Evolutionary conservation across 202 grass and related monocot species (phyloP).

Genomic region (Setaria italica): DNA sequence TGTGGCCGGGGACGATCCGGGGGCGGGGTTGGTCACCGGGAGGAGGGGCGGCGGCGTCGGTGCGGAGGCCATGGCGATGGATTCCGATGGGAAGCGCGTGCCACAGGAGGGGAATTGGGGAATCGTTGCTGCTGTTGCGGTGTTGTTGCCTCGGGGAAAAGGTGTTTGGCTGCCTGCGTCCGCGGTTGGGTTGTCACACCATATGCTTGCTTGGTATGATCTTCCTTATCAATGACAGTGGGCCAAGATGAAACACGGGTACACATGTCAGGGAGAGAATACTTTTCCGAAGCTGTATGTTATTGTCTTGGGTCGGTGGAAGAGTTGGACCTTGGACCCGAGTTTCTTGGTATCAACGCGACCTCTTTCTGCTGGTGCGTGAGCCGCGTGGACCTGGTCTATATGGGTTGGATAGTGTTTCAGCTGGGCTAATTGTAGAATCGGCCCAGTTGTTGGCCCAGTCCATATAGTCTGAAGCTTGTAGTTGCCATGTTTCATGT

Average conservation of each 20-base stretch:
- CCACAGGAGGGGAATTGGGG: constrained; percentile 4
- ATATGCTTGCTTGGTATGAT: not conserved
- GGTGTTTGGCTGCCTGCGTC: constrained; percentile 3
- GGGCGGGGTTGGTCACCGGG: constrained; percentile 58
- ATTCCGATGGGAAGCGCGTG: not conserved
- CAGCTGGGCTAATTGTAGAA: not conserved
- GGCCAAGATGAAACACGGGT: not conserved
- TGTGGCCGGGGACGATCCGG: constrained; percentile 44
- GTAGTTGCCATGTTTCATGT: not conserved
- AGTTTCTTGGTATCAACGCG: not conserved
- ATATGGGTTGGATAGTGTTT: not conserved
- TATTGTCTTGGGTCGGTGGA: not conserved
- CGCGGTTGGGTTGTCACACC: constrained; percentile 8
- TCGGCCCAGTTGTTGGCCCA: not conserved
- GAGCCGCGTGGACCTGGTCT: constrained; percentile 4
- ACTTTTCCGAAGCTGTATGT: not conserved
- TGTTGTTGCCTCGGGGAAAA: constrained; percentile 8
- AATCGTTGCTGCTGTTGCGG: not conserved
- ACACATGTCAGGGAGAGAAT: not conserved
- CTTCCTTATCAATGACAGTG: not conserved
- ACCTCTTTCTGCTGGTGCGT: not conserved
- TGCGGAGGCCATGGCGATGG: constrained; percentile 56
- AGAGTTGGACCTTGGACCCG: not conserved
- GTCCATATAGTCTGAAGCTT: not conserved
- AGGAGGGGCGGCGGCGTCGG: constrained; percentile 69